These are phyloP conservation scores for Boletus mariae DNA, from an alignment of 1,284 basidiomycete genomes.

Conservation along the genomic window DNA sequence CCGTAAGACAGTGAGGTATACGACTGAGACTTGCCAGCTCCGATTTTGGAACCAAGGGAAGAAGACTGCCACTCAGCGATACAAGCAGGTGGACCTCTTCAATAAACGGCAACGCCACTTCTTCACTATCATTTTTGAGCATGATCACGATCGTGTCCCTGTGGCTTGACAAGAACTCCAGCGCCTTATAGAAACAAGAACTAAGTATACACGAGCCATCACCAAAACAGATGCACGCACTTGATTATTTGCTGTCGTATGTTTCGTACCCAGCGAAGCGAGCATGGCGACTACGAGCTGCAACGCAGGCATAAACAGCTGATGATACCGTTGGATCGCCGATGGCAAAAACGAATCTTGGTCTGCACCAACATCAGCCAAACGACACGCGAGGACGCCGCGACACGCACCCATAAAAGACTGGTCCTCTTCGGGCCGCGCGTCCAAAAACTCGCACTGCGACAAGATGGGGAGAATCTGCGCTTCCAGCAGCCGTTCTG, in stretches of 20 bases:
- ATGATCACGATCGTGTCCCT: conserved; percentile 77
- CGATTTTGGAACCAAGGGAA: conserved; percentile 67
- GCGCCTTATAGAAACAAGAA: conserved; percentile 42
- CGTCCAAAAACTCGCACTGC: conserved; percentile 84
- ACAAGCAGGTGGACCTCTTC: conserved; percentile 79
- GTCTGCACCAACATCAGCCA: conserved; percentile 44
- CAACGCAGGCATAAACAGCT: conserved; percentile 80
- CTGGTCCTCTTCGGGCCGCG: conserved; percentile 77
- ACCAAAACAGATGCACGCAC: conserved; percentile 35
- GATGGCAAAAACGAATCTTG: conserved; percentile 85
- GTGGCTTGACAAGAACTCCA: conserved; percentile 76
- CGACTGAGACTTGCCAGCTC: conserved; percentile 61
- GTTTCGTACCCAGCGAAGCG: conserved; percentile 63
- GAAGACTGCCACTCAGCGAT: conserved; percentile 60
- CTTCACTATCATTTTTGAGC: conserved; percentile 67
- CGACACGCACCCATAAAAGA: conserved; percentile 68
- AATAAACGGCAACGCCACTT: conserved; percentile 61
- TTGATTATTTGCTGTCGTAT: conserved; percentile 63
- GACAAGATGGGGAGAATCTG: conserved; percentile 77
- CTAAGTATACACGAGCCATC: not conserved
- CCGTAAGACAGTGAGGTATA: not conserved
- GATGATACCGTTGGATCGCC: conserved; percentile 84
- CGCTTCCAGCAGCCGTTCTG: conserved; percentile 81
- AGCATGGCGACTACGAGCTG: conserved; percentile 75
- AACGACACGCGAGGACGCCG: not conserved